Conservation (phyloP, 139 green algal genomes). For the Nannochloris sp. region DNA sequence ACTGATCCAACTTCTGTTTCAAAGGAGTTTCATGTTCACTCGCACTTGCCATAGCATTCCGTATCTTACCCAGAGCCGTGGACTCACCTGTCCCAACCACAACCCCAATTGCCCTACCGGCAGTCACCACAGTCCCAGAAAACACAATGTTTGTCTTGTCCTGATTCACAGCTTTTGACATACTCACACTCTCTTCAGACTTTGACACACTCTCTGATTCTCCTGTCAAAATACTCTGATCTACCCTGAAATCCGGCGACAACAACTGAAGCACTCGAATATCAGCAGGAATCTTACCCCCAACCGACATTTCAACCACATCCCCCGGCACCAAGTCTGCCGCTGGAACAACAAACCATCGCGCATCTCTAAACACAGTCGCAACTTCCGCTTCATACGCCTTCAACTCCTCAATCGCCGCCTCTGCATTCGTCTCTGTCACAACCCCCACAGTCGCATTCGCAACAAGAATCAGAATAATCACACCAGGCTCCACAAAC, state of each 20-base stretch:
- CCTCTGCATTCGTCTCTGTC: constrained; percentile 93
- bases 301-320: constrained; percentile 79
- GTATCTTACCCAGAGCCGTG: constrained; percentile 96
- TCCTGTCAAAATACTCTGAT: constrained; percentile 93
- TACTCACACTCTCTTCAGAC: constrained; percentile 27
- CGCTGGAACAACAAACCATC: constrained; percentile 54
- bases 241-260: constrained; percentile 74
- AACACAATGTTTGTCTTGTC: constrained; percentile 95
- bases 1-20: constrained; percentile 96
- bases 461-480: constrained; percentile 92
- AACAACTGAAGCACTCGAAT: constrained; percentile 64
- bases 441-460: constrained; percentile 85
- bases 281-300: constrained; percentile 90
- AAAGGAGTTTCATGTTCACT: constrained; percentile 94
- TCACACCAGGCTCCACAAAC: constrained; percentile 95
- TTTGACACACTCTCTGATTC: constrained; percentile 81
- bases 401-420: constrained; percentile 91
- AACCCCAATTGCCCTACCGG: constrained; percentile 63
- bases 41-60: constrained; percentile 54
- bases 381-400: constrained; percentile 87
- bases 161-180: constrained; percentile 39
- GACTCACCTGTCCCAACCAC: constrained; percentile 81
- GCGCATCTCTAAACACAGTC: constrained; percentile 60
- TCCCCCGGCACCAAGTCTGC: constrained; percentile 88
- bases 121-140: constrained; percentile 85